Evolutionary conservation across 2,329 filamentous ascomycete genomes (phyloP).

Genomic region (Claviceps paspali): DNA sequence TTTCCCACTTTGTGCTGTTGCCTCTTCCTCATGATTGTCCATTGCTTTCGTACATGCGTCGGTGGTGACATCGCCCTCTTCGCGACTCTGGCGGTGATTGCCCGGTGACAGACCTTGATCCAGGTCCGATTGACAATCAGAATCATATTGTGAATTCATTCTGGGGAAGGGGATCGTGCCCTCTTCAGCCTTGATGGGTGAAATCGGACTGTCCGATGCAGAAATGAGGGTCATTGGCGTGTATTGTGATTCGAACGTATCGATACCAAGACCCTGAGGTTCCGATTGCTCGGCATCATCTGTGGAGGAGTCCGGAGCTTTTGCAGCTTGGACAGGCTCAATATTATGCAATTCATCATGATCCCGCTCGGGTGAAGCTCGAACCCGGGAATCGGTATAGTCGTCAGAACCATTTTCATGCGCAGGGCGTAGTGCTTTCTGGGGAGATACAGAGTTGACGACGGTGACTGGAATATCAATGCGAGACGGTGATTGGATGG

Average conservation of each 20-base stretch:
- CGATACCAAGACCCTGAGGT: slow-evolving; percentile 4
- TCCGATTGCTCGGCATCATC: neutral
- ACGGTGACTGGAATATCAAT: slow-evolving; percentile 13
- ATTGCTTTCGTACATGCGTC: slow-evolving; percentile 22
- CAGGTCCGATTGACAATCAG: slow-evolving; percentile 23
- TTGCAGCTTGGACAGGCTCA: neutral
- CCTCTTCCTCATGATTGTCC: slow-evolving; percentile 15
- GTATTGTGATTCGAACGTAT: slow-evolving; percentile 15
- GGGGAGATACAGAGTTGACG: slow-evolving; percentile 16
- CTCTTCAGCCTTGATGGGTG: slow-evolving; percentile 5
- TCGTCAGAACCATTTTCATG: slow-evolving; percentile 38
- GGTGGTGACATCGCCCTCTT: slow-evolving; percentile 19
- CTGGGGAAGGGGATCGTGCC: slow-evolving; percentile 19
- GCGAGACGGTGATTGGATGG: slow-evolving; percentile 19
- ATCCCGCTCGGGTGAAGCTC: neutral
- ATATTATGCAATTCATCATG: neutral
- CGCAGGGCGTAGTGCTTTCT: slow-evolving; percentile 20
- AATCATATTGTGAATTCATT: slow-evolving; percentile 21
- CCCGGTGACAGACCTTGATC: slow-evolving; percentile 14
- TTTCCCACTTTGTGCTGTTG: slow-evolving; percentile 14
- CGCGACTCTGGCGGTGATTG: slow-evolving; percentile 10
- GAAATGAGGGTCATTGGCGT: slow-evolving; percentile 36
- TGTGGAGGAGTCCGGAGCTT: neutral
- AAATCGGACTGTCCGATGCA: slow-evolving; percentile 16
- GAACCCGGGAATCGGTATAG: slow-evolving; percentile 13